Evolutionary conservation across 129 eudicot genomes (phyloP).

Genomic region (Mikania micrantha): DNA sequence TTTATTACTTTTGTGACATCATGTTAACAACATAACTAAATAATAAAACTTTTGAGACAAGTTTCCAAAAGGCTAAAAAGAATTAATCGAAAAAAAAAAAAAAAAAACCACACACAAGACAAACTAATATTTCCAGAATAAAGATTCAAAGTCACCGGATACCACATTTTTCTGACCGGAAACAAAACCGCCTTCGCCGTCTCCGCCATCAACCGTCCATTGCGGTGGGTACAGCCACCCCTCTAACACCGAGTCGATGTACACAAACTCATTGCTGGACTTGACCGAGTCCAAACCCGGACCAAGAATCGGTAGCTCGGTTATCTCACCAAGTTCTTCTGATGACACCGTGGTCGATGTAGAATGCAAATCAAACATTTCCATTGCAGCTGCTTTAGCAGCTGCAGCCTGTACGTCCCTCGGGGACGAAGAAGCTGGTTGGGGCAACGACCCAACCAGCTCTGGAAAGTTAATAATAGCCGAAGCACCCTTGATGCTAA

Average conservation of each 20-base stretch:
- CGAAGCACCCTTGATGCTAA: constrained; percentile 72
- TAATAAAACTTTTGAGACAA: not conserved
- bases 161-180: constrained; percentile 23
- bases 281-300: constrained; percentile 36
- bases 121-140: constrained; percentile 47
- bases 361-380: constrained; percentile 28
- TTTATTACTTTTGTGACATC: constrained; percentile 12
- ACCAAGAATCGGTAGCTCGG: constrained; percentile 62
- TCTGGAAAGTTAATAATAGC: constrained; percentile 85
- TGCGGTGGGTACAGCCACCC: constrained; percentile 74
- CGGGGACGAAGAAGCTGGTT: constrained; percentile 59
- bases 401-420: constrained; percentile 85
- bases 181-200: constrained; percentile 17
- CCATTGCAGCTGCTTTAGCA: constrained; percentile 90
- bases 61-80: constrained; percentile 2
- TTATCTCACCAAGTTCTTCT: constrained; percentile 61
- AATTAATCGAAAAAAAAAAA: not conserved
- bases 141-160: constrained; percentile 38
- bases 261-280: constrained; percentile 47
- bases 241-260: constrained; percentile 40
- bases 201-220: constrained; percentile 29
- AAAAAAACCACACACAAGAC: not conserved
- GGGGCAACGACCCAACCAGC: constrained; percentile 50
- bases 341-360: constrained; percentile 16
- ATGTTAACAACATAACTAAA: not conserved